Evolutionary conservation across 1,284 basidiomycete species (phyloP), one percentile per base, ranked within the genome.

Genomic region (Melampsora abietis-canadensis): DNA sequence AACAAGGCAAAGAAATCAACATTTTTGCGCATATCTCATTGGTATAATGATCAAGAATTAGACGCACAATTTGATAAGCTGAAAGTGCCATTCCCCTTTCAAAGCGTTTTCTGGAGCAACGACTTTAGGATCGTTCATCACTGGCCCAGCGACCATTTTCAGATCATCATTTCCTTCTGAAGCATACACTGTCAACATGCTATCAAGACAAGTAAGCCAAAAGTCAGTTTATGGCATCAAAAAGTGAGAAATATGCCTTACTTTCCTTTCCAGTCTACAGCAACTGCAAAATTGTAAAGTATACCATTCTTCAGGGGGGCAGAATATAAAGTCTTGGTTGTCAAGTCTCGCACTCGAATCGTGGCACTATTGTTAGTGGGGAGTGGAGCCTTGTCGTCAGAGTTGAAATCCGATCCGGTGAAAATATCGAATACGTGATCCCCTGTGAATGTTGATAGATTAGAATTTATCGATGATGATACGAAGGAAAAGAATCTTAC

Each of bases 71-170:
- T 47, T 61, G 40, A 68, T 46, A 1, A 68, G 6, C 31, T 68
- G 54, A 40, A 68, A 46, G 40, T 68, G 67, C n/a, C n/a, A 61
- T 60, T 68, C 67, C 31, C 54, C 51, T 46, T 68, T 60, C 21
- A 24, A 19, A 8, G 24, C 46, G 44, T 47, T 15, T 4, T 68
- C 48, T 19, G 34, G 19, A 10, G 54, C 15, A 31, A 37, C 30
- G 5, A 54, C 66, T 60, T 68, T 68, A 7, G 57, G n/a, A 30
- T 60, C 54, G 21, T 68, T 68, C 27, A 37, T 31, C n/a, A 60
- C 44, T 12, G 34, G 24, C 2, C 44, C 40, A 17, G 24, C 40
- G 10, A 34, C 34, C 54, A 46, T 40, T n/a, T 60, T 40, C 0
- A 61, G 67, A 47, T 57, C 44, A 24, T 1, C 37, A n/a, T 21